phyloP scores from a whole-genome alignment of 768 basidiomycete species.

The Tricholomella constricta region DNA sequence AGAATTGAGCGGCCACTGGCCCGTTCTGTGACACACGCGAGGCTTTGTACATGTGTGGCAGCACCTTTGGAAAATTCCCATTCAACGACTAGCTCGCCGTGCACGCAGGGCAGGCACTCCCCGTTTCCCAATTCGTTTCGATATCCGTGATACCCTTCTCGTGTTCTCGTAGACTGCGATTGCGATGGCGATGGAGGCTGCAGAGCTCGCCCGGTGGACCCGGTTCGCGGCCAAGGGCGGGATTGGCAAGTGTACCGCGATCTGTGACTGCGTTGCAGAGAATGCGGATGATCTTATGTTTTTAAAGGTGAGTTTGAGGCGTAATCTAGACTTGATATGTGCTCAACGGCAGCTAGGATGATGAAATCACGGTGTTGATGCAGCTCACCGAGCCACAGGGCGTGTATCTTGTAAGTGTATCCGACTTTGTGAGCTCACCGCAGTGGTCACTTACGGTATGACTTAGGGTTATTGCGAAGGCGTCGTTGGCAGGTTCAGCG shows the following conservation, averaged over 20 bases:
- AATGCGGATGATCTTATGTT: constrained; percentile 83
- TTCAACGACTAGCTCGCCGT: too few species aligned
- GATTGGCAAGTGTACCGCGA: constrained; percentile 77
- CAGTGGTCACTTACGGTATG: background rate
- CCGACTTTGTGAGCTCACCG: background rate
- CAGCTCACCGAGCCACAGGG: constrained; percentile 58
- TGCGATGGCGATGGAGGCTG: constrained; percentile 57
- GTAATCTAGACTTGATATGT: background rate
- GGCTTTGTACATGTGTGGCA: too few species aligned
- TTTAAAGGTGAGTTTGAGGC: constrained; percentile 57
- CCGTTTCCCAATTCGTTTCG: too few species aligned
- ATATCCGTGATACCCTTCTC: too few species aligned
- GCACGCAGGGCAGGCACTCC: too few species aligned
- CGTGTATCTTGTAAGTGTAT: constrained; percentile 59
- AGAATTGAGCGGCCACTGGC: too few species aligned
- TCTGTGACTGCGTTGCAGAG: constrained; percentile 76
- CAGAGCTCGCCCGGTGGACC: constrained; percentile 78
- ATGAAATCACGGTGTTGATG: constrained; percentile 78
- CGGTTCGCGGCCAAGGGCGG: constrained; percentile 85
- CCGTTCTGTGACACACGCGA: too few species aligned
- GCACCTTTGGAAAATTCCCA: too few species aligned
- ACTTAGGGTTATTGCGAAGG: constrained; percentile 83
- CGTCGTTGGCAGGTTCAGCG: constrained; percentile 76
- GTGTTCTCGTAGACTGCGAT: too few species aligned
- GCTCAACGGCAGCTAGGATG: constrained; percentile 49